phyloP scores from a whole-genome alignment of 1,284 basidiomycete species.

The Cutaneotrichosporon sp. region DNA sequence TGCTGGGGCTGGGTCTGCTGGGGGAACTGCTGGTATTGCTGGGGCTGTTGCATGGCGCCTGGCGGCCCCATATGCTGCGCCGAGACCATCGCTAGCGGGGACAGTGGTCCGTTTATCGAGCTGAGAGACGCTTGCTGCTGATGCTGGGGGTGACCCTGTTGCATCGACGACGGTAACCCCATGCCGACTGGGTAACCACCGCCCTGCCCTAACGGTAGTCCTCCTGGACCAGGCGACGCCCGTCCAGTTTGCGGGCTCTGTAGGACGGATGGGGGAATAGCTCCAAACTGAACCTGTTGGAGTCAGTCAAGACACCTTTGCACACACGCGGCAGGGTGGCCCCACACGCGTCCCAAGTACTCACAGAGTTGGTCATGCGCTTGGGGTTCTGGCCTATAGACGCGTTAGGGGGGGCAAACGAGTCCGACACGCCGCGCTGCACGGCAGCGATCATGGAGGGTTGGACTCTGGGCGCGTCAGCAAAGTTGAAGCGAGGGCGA shows the following conservation, averaged over 20 bases:
- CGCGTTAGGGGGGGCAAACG: slow-evolving; percentile 12
- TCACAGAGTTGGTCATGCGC: slow-evolving; percentile 21
- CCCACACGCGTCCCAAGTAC: not conserved
- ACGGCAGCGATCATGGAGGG: slow-evolving; percentile 11
- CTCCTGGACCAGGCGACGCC: slow-evolving; percentile 16
- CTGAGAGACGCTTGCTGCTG: slow-evolving; percentile 1
- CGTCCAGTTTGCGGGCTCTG: slow-evolving; percentile 14
- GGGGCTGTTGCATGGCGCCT: not conserved
- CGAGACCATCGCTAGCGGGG: not conserved
- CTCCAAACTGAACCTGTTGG: not conserved
- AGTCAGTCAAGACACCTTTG: not conserved
- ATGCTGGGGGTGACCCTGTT: slow-evolving; percentile 10
- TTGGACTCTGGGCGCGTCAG: slow-evolving; percentile 13
- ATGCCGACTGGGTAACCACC: slow-evolving; percentile 17
- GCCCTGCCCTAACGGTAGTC: not conserved
- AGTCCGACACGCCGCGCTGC: slow-evolving; percentile 22
- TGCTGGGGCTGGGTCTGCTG: slow-evolving; percentile 7
- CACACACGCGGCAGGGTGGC: not conserved
- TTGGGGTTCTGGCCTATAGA: slow-evolving; percentile 13
- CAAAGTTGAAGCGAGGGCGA: not conserved
- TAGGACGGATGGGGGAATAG: slow-evolving; percentile 11
- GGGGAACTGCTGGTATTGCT: slow-evolving; percentile 6
- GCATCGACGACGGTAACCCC: slow-evolving; percentile 20
- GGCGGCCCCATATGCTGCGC: not conserved
- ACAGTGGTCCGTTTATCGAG: slow-evolving; percentile 8